phyloP scores from a whole-genome alignment of 495 filamentous ascomycete species.

The Neurospora tetraspora region DNA sequence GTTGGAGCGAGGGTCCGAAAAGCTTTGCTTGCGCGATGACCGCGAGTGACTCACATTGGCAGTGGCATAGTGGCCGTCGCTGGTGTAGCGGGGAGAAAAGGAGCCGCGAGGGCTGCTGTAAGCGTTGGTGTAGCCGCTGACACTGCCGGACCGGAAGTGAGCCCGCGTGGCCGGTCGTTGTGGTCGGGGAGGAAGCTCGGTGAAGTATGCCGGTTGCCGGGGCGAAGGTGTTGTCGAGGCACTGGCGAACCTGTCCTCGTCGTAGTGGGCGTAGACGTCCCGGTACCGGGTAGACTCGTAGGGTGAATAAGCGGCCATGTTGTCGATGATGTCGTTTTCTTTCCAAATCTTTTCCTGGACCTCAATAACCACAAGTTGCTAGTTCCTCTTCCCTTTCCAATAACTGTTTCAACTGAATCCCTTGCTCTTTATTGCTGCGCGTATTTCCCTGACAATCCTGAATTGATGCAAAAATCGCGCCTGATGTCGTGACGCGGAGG shows the following conservation, averaged over 20 bases:
- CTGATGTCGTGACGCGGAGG: conserved; percentile 36
- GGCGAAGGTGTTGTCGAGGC: conserved; percentile 43
- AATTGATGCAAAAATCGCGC: conserved; percentile 23
- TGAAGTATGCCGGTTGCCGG: conserved; percentile 33
- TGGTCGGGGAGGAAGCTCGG: conserved; percentile 24
- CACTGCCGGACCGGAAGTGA: conserved; percentile 35
- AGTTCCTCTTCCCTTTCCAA: conserved; percentile 11
- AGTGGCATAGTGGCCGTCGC: conserved; percentile 47
- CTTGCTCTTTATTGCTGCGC: conserved; percentile 10
- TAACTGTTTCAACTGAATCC: conserved; percentile 1
- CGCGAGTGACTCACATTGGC: conserved; percentile 43
- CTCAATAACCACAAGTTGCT: conserved; percentile 4
- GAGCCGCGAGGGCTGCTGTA: conserved; percentile 27
- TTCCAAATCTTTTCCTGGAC: conserved; percentile 15
- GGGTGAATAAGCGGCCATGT: conserved; percentile 37
- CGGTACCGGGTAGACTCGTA: conserved; percentile 33
- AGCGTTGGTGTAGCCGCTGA: conserved; percentile 12
- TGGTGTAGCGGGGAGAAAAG: conserved; percentile 41
- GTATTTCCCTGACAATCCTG: conserved; percentile 12
- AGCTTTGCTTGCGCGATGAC: conserved; percentile 40
- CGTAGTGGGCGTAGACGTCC: conserved; percentile 25
- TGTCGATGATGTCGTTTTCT: conserved; percentile 22
- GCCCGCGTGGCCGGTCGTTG: conserved; percentile 38
- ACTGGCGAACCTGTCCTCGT: conserved; percentile 32
- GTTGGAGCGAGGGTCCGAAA: conserved; percentile 31